Evolutionary conservation across 164 flowering plant species (phyloP).

Genomic region (Vitis rupestris): DNA sequence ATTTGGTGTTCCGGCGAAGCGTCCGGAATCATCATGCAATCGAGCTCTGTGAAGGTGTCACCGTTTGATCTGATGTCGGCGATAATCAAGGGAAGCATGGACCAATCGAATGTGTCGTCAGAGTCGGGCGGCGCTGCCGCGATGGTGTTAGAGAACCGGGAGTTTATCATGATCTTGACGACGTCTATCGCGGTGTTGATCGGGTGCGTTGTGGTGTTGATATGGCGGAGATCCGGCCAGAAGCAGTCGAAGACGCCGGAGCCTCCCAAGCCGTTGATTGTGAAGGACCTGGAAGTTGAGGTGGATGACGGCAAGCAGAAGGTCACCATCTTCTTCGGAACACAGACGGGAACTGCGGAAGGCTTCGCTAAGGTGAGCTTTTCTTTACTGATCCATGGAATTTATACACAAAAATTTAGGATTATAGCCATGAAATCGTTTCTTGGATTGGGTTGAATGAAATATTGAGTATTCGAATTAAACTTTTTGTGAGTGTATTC

Average conservation of each 20-base stretch:
- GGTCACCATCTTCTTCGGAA: conserved; percentile 88
- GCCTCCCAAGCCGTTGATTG: conserved; percentile 41
- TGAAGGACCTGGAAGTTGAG: conserved; percentile 54
- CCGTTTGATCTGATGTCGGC: conserved; percentile 70
- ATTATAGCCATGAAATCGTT: neutral
- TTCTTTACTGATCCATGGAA: neutral
- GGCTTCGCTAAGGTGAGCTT: conserved; percentile 91
- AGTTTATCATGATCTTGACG: conserved; percentile 59
- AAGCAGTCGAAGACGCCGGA: conserved; percentile 29
- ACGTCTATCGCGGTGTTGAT: conserved; percentile 79
- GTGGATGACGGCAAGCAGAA: conserved; percentile 76
- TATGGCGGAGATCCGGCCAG: conserved; percentile 59
- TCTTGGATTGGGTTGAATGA: neutral
- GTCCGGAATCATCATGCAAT: conserved; percentile 18
- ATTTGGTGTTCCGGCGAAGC: neutral
- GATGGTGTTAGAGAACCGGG: conserved; percentile 54
- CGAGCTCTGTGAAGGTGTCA: conserved; percentile 50
- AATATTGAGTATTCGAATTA: too few species aligned
- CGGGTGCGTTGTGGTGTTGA: conserved; percentile 54
- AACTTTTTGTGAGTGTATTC: too few species aligned
- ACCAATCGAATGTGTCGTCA: conserved; percentile 38
- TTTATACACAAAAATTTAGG: too few species aligned
- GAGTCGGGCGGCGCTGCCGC: conserved; percentile 29
- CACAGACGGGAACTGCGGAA: conserved; percentile 98
- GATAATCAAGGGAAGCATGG: conserved; percentile 46